Evolutionary conservation across 2,329 filamentous ascomycete genomes (phyloP), one percentile per base, ranked within the genome.

Genomic region (Diaporthe destruens): DNA sequence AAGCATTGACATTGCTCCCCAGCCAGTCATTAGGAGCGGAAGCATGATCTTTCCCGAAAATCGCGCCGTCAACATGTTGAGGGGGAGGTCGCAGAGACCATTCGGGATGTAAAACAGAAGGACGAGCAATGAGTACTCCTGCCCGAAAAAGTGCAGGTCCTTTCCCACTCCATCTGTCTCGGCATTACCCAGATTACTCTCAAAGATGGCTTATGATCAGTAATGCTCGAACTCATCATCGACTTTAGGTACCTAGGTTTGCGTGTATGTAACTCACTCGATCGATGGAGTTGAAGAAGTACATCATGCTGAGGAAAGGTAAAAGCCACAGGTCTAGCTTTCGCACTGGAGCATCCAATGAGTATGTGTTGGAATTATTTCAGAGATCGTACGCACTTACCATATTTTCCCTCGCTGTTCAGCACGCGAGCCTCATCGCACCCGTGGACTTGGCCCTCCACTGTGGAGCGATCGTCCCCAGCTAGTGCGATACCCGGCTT

Each of bases 31-130:
- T 61, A 85, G 77, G 59, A 78, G 69, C 68, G 84, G 67, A 74
- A 87, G 75, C 69, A 74, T 71, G 0, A 68, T n/a, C 16, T 51
- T 66, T 2, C 69, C 69, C 8, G 81, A 87, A 72, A 83, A 88
- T 3, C 80, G 80, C 75, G 86, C 86, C 9, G 84, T 85, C 63
- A 87, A 77, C 68, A 87, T 79, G 72, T 85, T 87, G 57, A 87
- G 81, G 14, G 85, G 85, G 16, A 88, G 77, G 75, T 87, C 85
- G 67, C 81, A 85, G 1, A 87, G 76, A 0, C 85, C 85, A 72
- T 86, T 86, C 0, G 86, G 86, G 2, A 88, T 82, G 71, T 87
- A 87, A 74, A 88, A 88, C 0, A 88, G 77, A 3, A 87, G 76
- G 6, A 88, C 83, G 6, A 85, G 75, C n/a, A 85, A 76, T 0